Evolutionary conservation across 148 eudicot genomes (phyloP), one percentile per base, ranked within the genome.

Genomic region (Dysphania ambrosioides): DNA sequence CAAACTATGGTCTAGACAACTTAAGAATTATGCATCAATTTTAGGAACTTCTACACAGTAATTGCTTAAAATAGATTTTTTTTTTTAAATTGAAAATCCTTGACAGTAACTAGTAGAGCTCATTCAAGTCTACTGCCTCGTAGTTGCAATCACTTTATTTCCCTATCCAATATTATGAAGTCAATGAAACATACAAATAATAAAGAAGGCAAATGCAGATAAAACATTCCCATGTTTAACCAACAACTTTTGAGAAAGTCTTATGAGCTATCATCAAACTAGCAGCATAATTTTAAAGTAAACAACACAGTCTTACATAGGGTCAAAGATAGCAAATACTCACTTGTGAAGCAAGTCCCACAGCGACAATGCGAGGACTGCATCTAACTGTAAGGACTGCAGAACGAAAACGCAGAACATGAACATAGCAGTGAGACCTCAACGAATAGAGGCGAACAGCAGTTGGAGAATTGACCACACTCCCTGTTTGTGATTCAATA

Each of bases 301-400:
- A n/a, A 8, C n/a, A 40, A 35, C 6, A 44, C 4, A 35, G 38
- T 49, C 2, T 57, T 29, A 63, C 38, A 31, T 51, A 29, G 18
- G 6, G 69, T 8, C 27, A 58, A 36, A 55, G 18, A n/a, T 70
- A 60, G 56, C 6, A 16, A 74, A 77, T 41, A 69, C 92, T 82
- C 83, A 95, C 98, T 84, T 95, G 97, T 68, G 95, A 85, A 74
- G 89, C 85, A 79, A 95, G 97, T 76, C 97, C 96, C 58, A 95
- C 89, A 73, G 98, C 98, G 71, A 95, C 90, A 71, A 92, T 85
- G 49, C 89, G 91, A 61, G 93, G 87, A 81, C 98, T 92, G 87
- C 98, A 95, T 75, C 95, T 87, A 80, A 93, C 88, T 85, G 87
- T 89, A 61, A 82, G 83, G 35, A 93, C 95, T 31, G 97, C 80